Conservation (phyloP, 2,329 filamentous ascomycete species). For the Aspergillus ochraceoroseus region DNA sequence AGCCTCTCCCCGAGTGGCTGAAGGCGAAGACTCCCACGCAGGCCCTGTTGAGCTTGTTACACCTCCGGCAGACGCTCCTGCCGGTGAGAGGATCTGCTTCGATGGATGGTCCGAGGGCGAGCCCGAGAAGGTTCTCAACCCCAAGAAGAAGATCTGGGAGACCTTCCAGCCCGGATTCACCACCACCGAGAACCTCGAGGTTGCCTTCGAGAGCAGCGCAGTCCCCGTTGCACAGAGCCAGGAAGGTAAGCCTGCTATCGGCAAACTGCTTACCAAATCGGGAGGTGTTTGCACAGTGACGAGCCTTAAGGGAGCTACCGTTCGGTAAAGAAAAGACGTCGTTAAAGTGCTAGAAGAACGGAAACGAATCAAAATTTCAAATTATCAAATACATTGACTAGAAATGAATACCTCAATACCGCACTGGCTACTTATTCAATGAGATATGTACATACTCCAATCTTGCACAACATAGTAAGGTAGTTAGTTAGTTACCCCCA, state of each 20-base stretch:
- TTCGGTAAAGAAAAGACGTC: conserved; percentile 58
- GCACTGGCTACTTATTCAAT: no score
- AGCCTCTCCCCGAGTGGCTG: conserved; percentile 75
- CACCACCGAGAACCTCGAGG: conserved; percentile 73
- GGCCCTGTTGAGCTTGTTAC: conserved; percentile 87
- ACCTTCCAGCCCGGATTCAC: conserved; percentile 93
- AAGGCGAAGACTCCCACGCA: conserved; percentile 80
- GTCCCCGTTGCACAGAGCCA: conserved; percentile 72
- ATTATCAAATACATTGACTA: no score
- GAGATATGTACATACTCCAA: no score
- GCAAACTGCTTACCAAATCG: conserved; percentile 66
- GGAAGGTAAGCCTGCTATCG: conserved; percentile 52
- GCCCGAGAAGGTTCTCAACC: conserved; percentile 89
- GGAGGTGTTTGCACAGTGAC: conserved; percentile 80
- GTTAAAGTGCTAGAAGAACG: neutral
- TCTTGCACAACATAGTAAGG: no score
- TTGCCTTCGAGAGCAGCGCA: conserved; percentile 74
- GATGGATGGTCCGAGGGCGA: conserved; percentile 83
- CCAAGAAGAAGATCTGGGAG: conserved; percentile 99
- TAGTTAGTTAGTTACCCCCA: no score
- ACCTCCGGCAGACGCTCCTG: conserved; percentile 70
- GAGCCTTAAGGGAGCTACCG: conserved; percentile 71
- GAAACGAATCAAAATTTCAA: neutral
- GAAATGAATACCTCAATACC: no score
- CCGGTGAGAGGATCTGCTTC: conserved; percentile 86